A percentile compares a stretch with the other conserved stretches of the same genome.
Conservation (phyloP, 1,139 yeast species). For the Schizosaccharomyces versatilis region DNA sequence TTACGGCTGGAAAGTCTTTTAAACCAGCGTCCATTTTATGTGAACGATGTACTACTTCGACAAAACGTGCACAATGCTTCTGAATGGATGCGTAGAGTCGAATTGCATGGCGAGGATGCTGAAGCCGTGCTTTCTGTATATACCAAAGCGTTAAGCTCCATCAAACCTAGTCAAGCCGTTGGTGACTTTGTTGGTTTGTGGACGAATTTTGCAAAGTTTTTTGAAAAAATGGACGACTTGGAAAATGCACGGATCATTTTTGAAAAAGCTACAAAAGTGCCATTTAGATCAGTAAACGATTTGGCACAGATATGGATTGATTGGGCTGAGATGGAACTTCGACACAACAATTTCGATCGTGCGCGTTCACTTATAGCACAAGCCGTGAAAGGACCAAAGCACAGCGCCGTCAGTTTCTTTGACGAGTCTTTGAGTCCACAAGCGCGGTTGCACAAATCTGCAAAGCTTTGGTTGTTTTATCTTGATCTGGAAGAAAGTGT, state of each 20-base stretch:
- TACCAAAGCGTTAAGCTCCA: constrained; percentile 42
- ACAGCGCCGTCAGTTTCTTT: constrained; percentile 20
- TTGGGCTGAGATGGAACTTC: constrained; percentile 49
- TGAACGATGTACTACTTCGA: constrained; percentile 45
- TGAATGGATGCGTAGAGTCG: constrained; percentile 46
- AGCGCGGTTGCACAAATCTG: constrained; percentile 35
- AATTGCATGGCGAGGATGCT: constrained; percentile 23
- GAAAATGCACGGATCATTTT: constrained; percentile 42
- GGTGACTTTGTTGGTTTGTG: constrained; percentile 30
- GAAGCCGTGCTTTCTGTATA: constrained; percentile 32
- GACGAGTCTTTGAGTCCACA: constrained; percentile 34
- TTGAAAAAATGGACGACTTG: constrained; percentile 33
- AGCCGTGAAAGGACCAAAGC: constrained; percentile 29
- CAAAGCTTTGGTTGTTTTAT: constrained; percentile 50
- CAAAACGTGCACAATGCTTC: constrained; percentile 40
- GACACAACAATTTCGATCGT: constrained; percentile 26
- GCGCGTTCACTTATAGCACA: constrained; percentile 34
- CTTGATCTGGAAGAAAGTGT: constrained; percentile 51
- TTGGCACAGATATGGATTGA: constrained; percentile 43
- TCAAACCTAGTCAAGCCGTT: constrained; percentile 38
- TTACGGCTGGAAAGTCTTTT: constrained; percentile 34
- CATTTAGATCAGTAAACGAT: constrained; percentile 40
- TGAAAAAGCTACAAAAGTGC: constrained; percentile 49
- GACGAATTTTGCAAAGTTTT: constrained; percentile 46
- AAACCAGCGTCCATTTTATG: constrained; percentile 30